These are phyloP conservation scores for Aspergillus chevalieri DNA, from an alignment of 2,329 filamentous ascomycete genomes.

Conservation along the genomic window DNA sequence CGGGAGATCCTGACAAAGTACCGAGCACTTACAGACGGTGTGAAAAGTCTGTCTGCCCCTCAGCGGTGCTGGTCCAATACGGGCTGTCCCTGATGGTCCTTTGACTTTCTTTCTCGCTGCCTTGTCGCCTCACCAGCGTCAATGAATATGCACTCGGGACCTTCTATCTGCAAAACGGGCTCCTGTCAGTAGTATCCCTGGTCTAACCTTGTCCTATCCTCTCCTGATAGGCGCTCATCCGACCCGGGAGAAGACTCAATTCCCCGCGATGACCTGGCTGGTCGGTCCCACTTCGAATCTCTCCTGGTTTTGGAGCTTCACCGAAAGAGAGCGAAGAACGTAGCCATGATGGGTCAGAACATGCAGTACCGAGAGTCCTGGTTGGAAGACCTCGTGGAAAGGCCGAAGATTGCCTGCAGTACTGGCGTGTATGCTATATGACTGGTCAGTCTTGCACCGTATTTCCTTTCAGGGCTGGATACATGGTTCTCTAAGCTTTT, in stretches of 20 bases:
- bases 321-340: conserved; percentile 9
- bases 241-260: conserved; percentile 4
- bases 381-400: neutral
- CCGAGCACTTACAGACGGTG: neutral
- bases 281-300: conserved; percentile 6
- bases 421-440: conserved; percentile 2
- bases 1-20: no score
- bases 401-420: neutral
- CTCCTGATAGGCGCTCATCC: conserved; percentile 15
- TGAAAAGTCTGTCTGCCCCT: neutral
- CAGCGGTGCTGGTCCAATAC: neutral
- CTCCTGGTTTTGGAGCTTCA: conserved; percentile 14
- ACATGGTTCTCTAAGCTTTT: conserved; percentile 1
- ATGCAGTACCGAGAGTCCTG: no score
- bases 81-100: no score
- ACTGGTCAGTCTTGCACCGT: conserved; percentile 4
- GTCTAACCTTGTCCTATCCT: conserved; percentile 6
- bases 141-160: no score
- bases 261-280: conserved; percentile 22
- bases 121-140: no score
- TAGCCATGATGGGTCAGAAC: conserved; percentile 9
- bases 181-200: no score
- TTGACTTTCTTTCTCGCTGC: no score
- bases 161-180: no score
- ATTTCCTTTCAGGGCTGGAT: conserved; percentile 6